Evolutionary conservation across 2,329 filamentous ascomycete genomes (phyloP), one percentile per base, ranked within the genome.

Genomic region (Fusarium fujikuroi): DNA sequence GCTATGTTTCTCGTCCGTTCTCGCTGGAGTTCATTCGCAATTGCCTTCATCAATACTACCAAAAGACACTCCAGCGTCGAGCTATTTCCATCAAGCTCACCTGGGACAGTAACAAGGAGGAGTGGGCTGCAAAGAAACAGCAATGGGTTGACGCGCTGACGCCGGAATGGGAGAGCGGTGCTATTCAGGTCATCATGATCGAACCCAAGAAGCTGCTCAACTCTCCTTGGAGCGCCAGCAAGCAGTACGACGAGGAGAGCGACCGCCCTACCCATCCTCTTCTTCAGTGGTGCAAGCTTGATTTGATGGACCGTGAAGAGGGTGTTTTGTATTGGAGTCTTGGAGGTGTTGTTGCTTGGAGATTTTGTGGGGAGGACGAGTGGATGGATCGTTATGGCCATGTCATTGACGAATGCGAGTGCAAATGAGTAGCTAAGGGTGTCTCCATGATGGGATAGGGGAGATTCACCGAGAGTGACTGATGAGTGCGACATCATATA

Each of bases 361-460:
- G 11, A 9, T 50, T 50, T 16, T 23, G 9, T 3, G 47, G 47
- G 5, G 8, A 50, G 16, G 2, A 34, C 2, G 30, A 18, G 21
- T 50, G 47, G 47, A 34, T 50, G 21, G 47, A 50, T 23, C 47
- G 47, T 2, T 23, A 3, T 50, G 47, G 30, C 0, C 30, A 50
- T 34, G 47, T 34, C 11, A 50, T 49, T 28, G 23, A 28, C 10
- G 23, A 46, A 9, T 5, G 7, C 3, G 39, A 40, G 12, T n/a
- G n/a, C 7, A 12, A 21, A 40, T 40, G 7, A 19, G 18, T 44
- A 18, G 3, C 4, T 3, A 18, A 11, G 16, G 11, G 5, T 19
- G 7, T 5, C 8, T 5, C 3, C 6, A 14, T 19, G 5, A 25
- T 19, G 43, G 7, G 7, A 18, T 7, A 8, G 4, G 2, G 4